phyloP scores from a whole-genome alignment of 108 stramenopile species.

The Aurantiochytrium sp. region DNA sequence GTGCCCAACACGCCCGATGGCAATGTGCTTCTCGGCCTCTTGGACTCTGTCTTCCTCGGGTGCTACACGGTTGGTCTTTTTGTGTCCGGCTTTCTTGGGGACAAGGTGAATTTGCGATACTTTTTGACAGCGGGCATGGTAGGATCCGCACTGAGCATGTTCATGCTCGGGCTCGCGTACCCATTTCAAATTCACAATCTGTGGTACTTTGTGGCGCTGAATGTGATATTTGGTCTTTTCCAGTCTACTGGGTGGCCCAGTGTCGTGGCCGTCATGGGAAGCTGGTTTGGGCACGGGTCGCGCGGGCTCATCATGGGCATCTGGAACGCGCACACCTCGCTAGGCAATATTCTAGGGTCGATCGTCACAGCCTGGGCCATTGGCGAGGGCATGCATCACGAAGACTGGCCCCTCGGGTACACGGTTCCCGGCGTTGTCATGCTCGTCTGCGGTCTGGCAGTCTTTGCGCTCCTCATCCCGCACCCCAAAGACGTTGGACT shows the following conservation, averaged over 20 bases:
- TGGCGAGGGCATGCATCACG: constrained; percentile 9
- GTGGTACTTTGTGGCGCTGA: neutral
- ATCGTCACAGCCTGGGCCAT: neutral
- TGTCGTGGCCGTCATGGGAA: neutral
- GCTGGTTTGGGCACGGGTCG: neutral
- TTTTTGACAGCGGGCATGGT: neutral
- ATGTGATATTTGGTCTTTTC: neutral
- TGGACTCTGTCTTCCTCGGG: neutral
- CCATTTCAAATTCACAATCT: neutral
- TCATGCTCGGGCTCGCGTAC: neutral
- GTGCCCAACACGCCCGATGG: neutral
- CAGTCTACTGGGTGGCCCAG: constrained; percentile 4
- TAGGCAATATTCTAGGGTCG: neutral
- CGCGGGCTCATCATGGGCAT: constrained; percentile 10
- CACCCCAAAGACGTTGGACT: neutral
- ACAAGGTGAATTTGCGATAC: neutral
- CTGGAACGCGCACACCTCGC: neutral
- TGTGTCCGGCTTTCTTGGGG: neutral
- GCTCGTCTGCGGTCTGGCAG: neutral
- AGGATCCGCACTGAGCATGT: neutral
- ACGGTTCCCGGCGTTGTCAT: neutral
- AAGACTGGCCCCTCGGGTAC: constrained; percentile 5
- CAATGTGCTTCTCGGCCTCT: neutral
- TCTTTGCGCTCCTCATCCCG: neutral
- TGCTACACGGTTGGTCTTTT: neutral